Evolutionary conservation across 2,329 filamentous ascomycete genomes (phyloP), one percentile per base, ranked within the genome.

Genomic region (Macroventuria anomochaeta): DNA sequence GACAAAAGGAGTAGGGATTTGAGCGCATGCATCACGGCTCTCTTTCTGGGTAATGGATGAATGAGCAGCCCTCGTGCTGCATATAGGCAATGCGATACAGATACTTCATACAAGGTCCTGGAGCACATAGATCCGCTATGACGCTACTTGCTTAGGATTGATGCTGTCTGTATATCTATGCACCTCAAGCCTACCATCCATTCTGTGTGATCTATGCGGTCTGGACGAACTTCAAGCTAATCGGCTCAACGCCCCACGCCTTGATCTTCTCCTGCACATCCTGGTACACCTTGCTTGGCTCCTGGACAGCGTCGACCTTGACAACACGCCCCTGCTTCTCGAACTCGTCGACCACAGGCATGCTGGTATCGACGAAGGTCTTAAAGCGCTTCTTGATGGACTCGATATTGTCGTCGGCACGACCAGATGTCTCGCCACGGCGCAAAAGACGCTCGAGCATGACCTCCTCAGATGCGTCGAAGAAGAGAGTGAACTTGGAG

Each of bases 381-480:
- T 86, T 87, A 83, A 99, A 99, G 52, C 95, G 85, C 87, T 99
- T 99, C 80, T 90, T 88, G 75, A 97, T 99, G 70, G 88, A 92
- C 78, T 96, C 95, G 50, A 87, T 88, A 74, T 99, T 99, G 79
- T 99, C 95, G 76, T 99, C 95, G 43, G 88, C 81, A 61, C 95
- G 84, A 34, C 95, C 95, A 70, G 89, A 93, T 13, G 93, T 97
- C 86, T 96, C 90, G 58, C 93, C 95, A 43, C 93, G 85, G 80
- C 96, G 88, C 62, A 97, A 78, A 62, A 99, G 79, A 25, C 93
- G 84, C 69, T 83, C 77, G 80, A 93, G 84, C 91, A 99, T 95
- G 68, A 91, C 88, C 44, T 86, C 83, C 81, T 97, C 95, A 6
- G 92, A 88, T 72, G 92, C 96, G 77, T 96, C 91, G 74, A 93